Base-by-base conservation (phyloP, 208 protist species). In the Strigomonas culicis region DNA sequence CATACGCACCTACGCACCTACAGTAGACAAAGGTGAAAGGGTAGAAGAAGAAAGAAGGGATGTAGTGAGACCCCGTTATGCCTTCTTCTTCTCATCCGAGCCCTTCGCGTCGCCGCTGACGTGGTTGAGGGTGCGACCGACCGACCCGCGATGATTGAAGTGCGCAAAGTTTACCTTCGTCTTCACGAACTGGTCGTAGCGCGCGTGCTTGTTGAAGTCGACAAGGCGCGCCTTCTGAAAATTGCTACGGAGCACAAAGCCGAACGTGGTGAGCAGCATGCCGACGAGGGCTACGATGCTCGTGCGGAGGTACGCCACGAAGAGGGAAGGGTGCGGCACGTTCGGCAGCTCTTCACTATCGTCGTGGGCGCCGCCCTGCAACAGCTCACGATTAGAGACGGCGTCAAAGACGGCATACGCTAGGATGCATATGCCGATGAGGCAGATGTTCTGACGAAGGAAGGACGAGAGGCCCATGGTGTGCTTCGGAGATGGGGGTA, bases 71-170 rank as follows among this genome's bases (percentile, higher is more conserved):
- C 6, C 21, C 47, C 15, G 11, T 50, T 75, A 83, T n/a, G 82
- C 68, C 31, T 60, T 63, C 64, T 80, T 81, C 71, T 84, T 80
- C 55, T 69, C 63, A 0, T 32, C 56, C n/a, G 68, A 56, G 13
- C 69, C 60, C 32, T 71, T 52, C 58, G 69, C 69, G 32, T 74
- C 63, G 39, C 65, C 68, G n/a, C n/a, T n/a, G n/a, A n/a, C 58
- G 47, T 55, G 68, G 61, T 68, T 36, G 11, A 56, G 15, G 36
- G 6, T 63, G 32, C 32, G 46, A 21, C 61, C 52, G 31, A 79
- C 52, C 15, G 73, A 69, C 36, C 87, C 90, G 44, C 90, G 86
- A 64, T 96, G 90, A 62, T 93, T 94, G 53, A 96, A 96, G 70
- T 93, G 86, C 43, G 91, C 82, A 64, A 96, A 94, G 24, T 70